A percentile compares a stretch with the other conserved stretches of the same genome.
phyloP scores from a whole-genome alignment of 768 basidiomycete species.

The Dentipellis sp. region DNA sequence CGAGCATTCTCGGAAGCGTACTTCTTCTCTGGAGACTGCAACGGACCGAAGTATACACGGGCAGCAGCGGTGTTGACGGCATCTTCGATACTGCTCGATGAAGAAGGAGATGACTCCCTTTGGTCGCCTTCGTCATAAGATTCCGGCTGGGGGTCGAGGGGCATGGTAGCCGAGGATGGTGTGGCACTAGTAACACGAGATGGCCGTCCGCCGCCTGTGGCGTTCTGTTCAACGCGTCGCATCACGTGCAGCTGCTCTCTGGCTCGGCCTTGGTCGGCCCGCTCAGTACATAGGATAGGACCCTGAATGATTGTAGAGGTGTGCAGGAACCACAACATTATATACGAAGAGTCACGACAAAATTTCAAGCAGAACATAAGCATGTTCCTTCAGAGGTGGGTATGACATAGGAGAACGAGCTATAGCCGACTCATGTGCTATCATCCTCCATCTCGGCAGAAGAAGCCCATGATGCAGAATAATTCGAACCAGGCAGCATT shows the following conservation, averaged over 20 bases:
- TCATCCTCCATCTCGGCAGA: too few species aligned
- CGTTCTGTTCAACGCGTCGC: constrained; percentile 12
- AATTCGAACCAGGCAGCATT: too few species aligned
- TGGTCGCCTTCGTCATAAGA: not conserved
- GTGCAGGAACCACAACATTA: too few species aligned
- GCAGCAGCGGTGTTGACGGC: constrained; percentile 5
- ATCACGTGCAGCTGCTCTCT: constrained; percentile 6
- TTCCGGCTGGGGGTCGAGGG: constrained; percentile 3
- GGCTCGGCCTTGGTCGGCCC: too few species aligned
- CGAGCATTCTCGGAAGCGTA: constrained; percentile 12
- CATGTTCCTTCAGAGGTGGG: too few species aligned
- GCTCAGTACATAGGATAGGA: too few species aligned
- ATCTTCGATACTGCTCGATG: constrained; percentile 8
- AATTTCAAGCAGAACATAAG: too few species aligned
- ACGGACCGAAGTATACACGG: constrained; percentile 18
- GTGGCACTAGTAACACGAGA: not conserved
- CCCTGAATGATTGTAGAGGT: too few species aligned
- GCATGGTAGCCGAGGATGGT: constrained; percentile 3
- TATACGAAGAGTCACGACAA: too few species aligned
- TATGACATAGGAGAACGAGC: too few species aligned
- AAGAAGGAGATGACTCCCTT: constrained; percentile 5
- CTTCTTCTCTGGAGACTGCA: constrained; percentile 16
- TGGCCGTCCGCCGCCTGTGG: not conserved
- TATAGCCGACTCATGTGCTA: too few species aligned
- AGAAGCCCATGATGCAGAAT: too few species aligned